These are phyloP conservation scores for Trichocladium antarcticum DNA, from an alignment of 495 filamentous ascomycete species.

Conservation along the genomic window DNA sequence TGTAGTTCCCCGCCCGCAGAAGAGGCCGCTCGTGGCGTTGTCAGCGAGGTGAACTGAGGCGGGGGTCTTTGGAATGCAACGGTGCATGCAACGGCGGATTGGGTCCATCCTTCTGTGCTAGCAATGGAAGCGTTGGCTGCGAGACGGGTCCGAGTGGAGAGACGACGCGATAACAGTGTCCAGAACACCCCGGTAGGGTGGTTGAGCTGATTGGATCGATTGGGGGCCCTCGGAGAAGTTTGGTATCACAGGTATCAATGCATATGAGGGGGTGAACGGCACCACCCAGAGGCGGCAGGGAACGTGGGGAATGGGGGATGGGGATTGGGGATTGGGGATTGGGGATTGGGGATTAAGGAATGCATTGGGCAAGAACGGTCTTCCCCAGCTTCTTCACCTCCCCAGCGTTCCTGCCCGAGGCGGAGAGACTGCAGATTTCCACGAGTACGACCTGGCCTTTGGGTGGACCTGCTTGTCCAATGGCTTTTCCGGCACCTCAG, in stretches of 20 bases:
- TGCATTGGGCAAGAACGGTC: background rate
- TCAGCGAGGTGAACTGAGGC: background rate
- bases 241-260: slow-evolving; percentile 29
- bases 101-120: no score
- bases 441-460: no score
- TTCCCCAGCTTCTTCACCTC: background rate
- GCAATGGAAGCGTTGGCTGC: no score
- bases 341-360: background rate
- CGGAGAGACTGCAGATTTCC: background rate
- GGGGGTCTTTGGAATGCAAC: slow-evolving; percentile 25
- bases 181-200: no score
- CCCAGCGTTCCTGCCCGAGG: slow-evolving; percentile 3
- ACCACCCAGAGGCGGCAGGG: slow-evolving; percentile 8
- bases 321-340: slow-evolving; percentile 9
- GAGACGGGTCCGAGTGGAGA: no score
- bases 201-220: slow-evolving; percentile 15
- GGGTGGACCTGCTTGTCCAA: no score
- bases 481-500: no score
- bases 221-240: slow-evolving; percentile 9
- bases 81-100: slow-evolving; percentile 18
- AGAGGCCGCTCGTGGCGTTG: no score
- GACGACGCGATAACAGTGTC: no score
- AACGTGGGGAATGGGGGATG: slow-evolving; percentile 8
- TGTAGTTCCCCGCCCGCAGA: no score
- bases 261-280: slow-evolving; percentile 13